Base-by-base conservation (phyloP, 106 monocot genomes). In the Alisma plantagoaquatica region DNA sequence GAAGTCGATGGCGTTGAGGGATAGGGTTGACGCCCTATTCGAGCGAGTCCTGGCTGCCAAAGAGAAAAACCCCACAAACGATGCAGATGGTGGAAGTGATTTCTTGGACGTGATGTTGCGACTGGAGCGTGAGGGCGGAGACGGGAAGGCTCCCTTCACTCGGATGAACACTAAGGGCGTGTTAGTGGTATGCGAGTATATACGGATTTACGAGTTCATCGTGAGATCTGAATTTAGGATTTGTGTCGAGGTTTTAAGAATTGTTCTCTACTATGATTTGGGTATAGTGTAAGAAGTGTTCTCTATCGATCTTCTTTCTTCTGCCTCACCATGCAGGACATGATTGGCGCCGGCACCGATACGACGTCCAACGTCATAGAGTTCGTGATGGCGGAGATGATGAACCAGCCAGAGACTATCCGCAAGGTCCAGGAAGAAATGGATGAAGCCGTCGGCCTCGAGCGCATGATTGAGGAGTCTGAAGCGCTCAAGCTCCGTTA, bases 41-140 rank as follows among this genome's bases (percentile, higher is more conserved):
- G 66, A 54, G 1, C 21, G 6, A 9, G 69, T 82, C 18, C 70
- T 88, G n/a, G n/a, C n/a, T 1, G 71, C 71, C 57, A 57, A 11
- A 21, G 21, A 10, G 51, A 23, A 51, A 19, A 29, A 23, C n/a
- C 3, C 26, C 23, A n/a, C 43, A 10, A 9, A n/a, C n/a, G n/a
- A 44, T 7, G 14, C 23, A 30, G n/a, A 12, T 23, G 11, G 38
- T 29, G 18, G 56, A n/a, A 23, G 24, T 54, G 17, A 91, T 59
- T 74, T 91, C 44, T 21, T 91, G 33, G 77, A 62, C 20, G n/a
- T 66, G 14, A 65, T 91, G 84, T 18, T 84, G 59, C 67, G 68
- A 28, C 51, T 43, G 44, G 63, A 67, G 25, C 5, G 30, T 11
- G 27, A 24, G 1, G 67, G 66, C 0, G 62, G 53, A 4, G 73